phyloP scores from a whole-genome alignment of 148 eudicot species.

The Silene conica region DNA sequence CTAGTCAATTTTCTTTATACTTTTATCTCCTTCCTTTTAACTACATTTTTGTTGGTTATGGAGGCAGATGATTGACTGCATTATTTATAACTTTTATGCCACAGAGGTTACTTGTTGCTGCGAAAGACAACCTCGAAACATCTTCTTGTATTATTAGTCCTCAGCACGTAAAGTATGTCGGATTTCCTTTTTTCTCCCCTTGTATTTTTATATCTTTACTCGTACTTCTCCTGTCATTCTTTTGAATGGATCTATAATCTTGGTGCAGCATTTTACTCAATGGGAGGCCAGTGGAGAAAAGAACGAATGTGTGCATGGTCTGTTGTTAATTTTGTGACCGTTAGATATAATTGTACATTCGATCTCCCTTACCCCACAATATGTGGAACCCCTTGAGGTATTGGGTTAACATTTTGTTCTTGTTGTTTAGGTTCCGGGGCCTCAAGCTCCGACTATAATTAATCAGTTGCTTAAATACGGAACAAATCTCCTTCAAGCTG shows the following conservation, averaged over 20 bases:
- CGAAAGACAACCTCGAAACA: slow-evolving; percentile 65
- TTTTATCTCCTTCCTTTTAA: background rate
- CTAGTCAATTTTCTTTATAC: background rate
- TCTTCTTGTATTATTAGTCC: slow-evolving; percentile 74
- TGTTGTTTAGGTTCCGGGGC: slow-evolving; percentile 54
- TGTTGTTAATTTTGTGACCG: slow-evolving; percentile 18
- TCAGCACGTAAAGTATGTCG: slow-evolving; percentile 59
- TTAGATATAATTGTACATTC: too few relatives aligned
- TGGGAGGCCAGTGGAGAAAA: slow-evolving; percentile 65
- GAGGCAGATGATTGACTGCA: background rate
- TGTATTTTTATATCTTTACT: slow-evolving; percentile 1
- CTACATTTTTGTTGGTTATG: background rate
- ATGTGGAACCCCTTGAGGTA: too few relatives aligned
- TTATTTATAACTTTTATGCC: slow-evolving; percentile 15
- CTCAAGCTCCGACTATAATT: slow-evolving; percentile 66
- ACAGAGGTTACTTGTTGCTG: slow-evolving; percentile 69
- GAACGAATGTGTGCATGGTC: slow-evolving; percentile 52
- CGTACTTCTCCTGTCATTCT: background rate
- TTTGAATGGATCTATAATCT: slow-evolving; percentile 21
- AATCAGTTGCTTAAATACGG: slow-evolving; percentile 60
- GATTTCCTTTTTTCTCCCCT: slow-evolving; percentile 3
- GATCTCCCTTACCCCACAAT: too few relatives aligned
- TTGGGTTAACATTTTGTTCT: slow-evolving; percentile 1
- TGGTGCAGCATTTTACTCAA: slow-evolving; percentile 71
- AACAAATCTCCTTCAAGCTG: slow-evolving; percentile 77